Evolutionary conservation across 2,329 filamentous ascomycete genomes (phyloP).

Genomic region (Pyrenophora tritici-repentis): DNA sequence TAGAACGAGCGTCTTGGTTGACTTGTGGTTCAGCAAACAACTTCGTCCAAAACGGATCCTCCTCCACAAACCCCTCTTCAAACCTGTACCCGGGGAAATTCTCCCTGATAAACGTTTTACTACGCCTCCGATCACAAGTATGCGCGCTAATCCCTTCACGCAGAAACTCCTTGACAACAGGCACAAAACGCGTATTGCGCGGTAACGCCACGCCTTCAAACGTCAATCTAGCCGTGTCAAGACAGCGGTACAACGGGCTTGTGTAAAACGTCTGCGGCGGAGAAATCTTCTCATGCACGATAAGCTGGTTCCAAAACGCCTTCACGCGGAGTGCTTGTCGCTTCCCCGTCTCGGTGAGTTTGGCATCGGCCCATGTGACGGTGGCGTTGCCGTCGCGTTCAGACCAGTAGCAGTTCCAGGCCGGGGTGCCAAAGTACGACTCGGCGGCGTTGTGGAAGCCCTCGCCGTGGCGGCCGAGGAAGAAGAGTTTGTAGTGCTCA

Average conservation of each 20-base stretch:
- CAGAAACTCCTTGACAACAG: constrained; percentile 67
- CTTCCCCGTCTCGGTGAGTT: constrained; percentile 63
- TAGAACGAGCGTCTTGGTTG: constrained; percentile 57
- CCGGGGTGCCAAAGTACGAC: constrained; percentile 68
- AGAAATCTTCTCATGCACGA: constrained; percentile 58
- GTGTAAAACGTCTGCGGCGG: constrained; percentile 68
- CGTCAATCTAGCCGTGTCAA: constrained; percentile 66
- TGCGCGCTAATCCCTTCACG: constrained; percentile 70
- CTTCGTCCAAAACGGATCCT: constrained; percentile 59
- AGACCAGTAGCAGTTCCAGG: constrained; percentile 74
- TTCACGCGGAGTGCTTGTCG: constrained; percentile 64
- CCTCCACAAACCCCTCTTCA: constrained; percentile 65
- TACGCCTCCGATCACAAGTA: constrained; percentile 68
- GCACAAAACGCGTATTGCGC: constrained; percentile 57
- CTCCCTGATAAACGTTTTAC: constrained; percentile 57
- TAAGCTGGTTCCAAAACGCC: constrained; percentile 62
- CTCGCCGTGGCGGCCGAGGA: constrained; percentile 72
- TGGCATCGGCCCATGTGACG: constrained; percentile 65
- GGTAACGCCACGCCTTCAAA: constrained; percentile 62
- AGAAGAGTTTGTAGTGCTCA: constrained; percentile 68
- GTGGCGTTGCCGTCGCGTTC: constrained; percentile 67
- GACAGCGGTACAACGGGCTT: constrained; percentile 66
- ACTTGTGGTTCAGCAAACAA: constrained; percentile 55
- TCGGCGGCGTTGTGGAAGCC: constrained; percentile 70
- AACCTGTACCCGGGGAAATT: constrained; percentile 61